Conservation (phyloP, 208 protist genomes). For the Leishmania martiniquensis region DNA sequence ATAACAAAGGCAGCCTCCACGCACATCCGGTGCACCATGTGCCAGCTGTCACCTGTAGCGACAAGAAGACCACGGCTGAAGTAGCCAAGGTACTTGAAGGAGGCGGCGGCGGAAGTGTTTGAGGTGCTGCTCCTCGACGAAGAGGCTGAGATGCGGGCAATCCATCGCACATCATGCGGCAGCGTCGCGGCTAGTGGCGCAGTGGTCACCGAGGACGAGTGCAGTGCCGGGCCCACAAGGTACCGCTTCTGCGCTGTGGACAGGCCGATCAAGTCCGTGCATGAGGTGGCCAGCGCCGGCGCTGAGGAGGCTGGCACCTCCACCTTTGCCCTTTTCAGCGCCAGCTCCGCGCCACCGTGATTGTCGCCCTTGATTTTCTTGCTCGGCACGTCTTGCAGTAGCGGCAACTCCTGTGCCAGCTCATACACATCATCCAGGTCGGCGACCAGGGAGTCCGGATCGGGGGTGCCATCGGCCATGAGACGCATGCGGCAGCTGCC, state of each 20-base stretch:
- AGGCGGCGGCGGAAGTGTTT: not conserved
- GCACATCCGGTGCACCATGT: conserved; percentile 67
- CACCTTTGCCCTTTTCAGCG: conserved; percentile 6
- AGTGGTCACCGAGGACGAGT: conserved; percentile 14
- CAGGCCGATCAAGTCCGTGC: conserved; percentile 23
- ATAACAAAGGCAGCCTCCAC: conserved; percentile 79
- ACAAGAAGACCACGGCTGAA: conserved; percentile 80
- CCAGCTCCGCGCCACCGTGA: not conserved
- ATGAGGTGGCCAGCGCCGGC: conserved; percentile 4
- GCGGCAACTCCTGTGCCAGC: conserved; percentile 28
- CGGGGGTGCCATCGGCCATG: conserved; percentile 59
- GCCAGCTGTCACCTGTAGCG: conserved; percentile 51
- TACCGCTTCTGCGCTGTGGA: conserved; percentile 32
- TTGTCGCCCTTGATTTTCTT: not conserved
- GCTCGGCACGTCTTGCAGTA: conserved; percentile 5
- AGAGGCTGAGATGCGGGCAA: conserved; percentile 26
- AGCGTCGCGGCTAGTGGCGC: conserved; percentile 31
- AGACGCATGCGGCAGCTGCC: conserved; percentile 47
- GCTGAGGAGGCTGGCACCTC: not conserved
- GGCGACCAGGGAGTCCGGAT: conserved; percentile 40
- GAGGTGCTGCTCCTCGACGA: not conserved
- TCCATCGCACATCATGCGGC: conserved; percentile 51
- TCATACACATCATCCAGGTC: conserved; percentile 31
- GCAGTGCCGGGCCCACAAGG: conserved; percentile 15
- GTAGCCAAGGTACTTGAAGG: conserved; percentile 43